These are phyloP conservation scores for Globisporangium radiosum DNA, from an alignment of 352 stramenopile species.

Conservation along the genomic window DNA sequence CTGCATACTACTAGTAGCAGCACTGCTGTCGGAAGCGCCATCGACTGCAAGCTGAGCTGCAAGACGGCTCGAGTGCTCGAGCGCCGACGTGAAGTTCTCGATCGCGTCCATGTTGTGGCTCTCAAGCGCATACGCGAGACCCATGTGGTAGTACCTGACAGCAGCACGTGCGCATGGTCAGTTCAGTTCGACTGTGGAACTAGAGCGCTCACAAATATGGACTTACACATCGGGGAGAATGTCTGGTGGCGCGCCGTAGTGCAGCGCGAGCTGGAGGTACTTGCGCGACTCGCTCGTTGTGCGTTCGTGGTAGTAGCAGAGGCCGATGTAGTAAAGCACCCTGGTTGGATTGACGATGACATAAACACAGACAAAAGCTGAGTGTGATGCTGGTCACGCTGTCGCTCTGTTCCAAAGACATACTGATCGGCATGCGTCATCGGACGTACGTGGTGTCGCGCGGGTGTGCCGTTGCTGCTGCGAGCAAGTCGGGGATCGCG, in stretches of 20 bases:
- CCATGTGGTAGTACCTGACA: slow-evolving; percentile 64
- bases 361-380: background rate
- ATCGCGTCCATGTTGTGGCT: slow-evolving; percentile 52
- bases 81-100: slow-evolving; percentile 52
- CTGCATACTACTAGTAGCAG: too few species aligned
- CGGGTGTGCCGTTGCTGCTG: slow-evolving; percentile 24
- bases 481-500: slow-evolving; percentile 45
- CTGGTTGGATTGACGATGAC: slow-evolving; percentile 9
- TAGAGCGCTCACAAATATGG: background rate
- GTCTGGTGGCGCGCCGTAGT: slow-evolving; percentile 14
- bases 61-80: slow-evolving; percentile 17
- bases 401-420: background rate
- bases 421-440: background rate
- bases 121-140: slow-evolving; percentile 46
- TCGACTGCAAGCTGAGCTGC: background rate
- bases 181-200: too few species aligned
- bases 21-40: background rate
- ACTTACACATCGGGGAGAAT: slow-evolving; percentile 61
- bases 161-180: background rate
- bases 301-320: slow-evolving; percentile 56
- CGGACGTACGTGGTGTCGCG: slow-evolving; percentile 21
- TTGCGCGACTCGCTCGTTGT: slow-evolving; percentile 36
- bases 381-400: too few species aligned
- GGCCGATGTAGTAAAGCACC: slow-evolving; percentile 54
- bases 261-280: slow-evolving; percentile 40